These are phyloP conservation scores for Leccinellum rugosiceps DNA, from an alignment of 768 basidiomycete genomes.

Conservation along the genomic window DNA sequence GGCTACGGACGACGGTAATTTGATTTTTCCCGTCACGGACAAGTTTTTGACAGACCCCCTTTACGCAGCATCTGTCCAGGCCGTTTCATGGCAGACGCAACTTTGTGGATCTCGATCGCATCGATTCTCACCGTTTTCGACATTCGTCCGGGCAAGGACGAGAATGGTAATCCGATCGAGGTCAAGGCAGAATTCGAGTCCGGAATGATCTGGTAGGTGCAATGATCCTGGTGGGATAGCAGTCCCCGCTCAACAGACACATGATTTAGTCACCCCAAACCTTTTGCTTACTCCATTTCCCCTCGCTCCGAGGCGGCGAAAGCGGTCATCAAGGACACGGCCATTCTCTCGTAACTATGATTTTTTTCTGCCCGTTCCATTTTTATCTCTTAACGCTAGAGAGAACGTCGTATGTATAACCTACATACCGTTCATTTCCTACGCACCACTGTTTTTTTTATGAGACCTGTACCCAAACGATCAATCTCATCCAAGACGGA, in stretches of 20 bases:
- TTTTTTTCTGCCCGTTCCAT: neutral
- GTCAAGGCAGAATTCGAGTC: conserved; percentile 26
- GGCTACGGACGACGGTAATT: conserved; percentile 36
- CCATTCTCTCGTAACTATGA: conserved; percentile 16
- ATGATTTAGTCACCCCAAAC: conserved; percentile 27
- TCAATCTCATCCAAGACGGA: conserved; percentile 73
- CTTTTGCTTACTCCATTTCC: conserved; percentile 28
- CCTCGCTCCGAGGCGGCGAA: conserved; percentile 30
- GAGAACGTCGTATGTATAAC: neutral
- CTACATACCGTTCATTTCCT: conserved; percentile 4
- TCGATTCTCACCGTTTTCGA: conserved; percentile 29
- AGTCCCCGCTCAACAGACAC: neutral
- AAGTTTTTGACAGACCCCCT: neutral
- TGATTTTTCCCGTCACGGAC: neutral
- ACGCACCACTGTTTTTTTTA: conserved; percentile 43
- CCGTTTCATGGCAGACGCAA: conserved; percentile 41
- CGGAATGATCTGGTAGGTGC: conserved; percentile 30
- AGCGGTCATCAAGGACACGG: conserved; percentile 29
- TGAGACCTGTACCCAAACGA: conserved; percentile 66
- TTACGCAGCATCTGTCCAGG: conserved; percentile 40
- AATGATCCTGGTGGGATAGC: neutral
- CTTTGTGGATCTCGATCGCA: conserved; percentile 35
- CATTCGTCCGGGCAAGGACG: conserved; percentile 20
- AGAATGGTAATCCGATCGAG: conserved; percentile 13
- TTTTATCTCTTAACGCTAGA: neutral